Evolutionary conservation across 1,139 yeast species (phyloP).

Genomic region (Pichia sp.): DNA sequence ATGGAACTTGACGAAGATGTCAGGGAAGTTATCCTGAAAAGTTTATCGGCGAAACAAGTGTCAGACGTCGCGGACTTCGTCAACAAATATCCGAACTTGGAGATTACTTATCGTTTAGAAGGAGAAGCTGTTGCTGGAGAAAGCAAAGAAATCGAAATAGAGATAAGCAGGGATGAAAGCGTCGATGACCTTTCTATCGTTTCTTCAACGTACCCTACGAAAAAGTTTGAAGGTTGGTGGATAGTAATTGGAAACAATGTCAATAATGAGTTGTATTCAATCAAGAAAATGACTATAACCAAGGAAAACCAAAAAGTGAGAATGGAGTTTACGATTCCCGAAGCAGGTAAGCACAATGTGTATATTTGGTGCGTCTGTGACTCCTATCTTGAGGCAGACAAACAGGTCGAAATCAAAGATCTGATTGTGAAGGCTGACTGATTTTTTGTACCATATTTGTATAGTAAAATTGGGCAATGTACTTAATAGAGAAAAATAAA

Average conservation of each 20-base stretch:
- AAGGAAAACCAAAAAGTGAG: slow-evolving; percentile 50
- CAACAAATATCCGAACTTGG: slow-evolving; percentile 84
- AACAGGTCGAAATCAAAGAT: slow-evolving; percentile 50
- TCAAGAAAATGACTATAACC: slow-evolving; percentile 58
- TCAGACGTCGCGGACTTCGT: slow-evolving; percentile 79
- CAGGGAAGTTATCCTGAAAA: slow-evolving; percentile 56
- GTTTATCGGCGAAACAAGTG: slow-evolving; percentile 45
- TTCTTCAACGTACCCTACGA: slow-evolving; percentile 51
- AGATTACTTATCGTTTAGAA: slow-evolving; percentile 52
- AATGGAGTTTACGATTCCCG: slow-evolving; percentile 56
- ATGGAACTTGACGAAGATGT: slow-evolving; percentile 82
- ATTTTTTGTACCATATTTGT: neutral
- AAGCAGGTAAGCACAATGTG: slow-evolving; percentile 55
- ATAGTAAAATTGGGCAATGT: neutral
- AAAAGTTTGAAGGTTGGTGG: slow-evolving; percentile 84
- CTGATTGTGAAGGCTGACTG: slow-evolving; percentile 14
- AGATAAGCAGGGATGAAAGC: slow-evolving; percentile 59
- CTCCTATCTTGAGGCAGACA: slow-evolving; percentile 86
- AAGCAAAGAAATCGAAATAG: slow-evolving; percentile 46
- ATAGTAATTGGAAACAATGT: slow-evolving; percentile 68
- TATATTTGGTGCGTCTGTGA: slow-evolving; percentile 88
- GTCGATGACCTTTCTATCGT: slow-evolving; percentile 62
- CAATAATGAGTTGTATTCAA: slow-evolving; percentile 62
- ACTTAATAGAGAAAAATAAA: neutral
- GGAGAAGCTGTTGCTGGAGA: slow-evolving; percentile 42